These are phyloP conservation scores for Thuidium tamariscinum DNA, from an alignment of 225 moss, liverwort and hornwort species.

Conservation along the genomic window DNA sequence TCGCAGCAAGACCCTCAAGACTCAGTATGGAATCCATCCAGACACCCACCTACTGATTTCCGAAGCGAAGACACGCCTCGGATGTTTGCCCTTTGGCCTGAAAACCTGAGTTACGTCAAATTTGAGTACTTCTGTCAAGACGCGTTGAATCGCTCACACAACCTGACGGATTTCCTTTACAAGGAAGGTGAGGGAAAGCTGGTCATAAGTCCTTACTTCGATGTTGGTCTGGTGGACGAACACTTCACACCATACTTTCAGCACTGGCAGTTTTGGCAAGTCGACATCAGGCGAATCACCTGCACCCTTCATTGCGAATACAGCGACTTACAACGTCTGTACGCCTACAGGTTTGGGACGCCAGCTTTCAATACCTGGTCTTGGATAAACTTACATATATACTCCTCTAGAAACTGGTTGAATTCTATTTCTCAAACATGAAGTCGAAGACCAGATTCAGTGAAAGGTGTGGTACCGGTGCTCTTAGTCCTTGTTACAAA, in stretches of 20 bases:
- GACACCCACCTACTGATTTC: neutral
- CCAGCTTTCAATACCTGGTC: neutral
- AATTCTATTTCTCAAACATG: neutral
- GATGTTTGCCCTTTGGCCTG: neutral
- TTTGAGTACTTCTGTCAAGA: neutral
- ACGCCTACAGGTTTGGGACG: neutral
- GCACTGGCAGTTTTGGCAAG: neutral
- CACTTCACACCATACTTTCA: neutral
- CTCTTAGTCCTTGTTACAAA: neutral
- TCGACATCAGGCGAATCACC: neutral
- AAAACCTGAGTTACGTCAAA: neutral
- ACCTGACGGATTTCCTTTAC: neutral
- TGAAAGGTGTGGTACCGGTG: neutral
- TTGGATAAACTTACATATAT: neutral
- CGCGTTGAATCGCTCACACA: neutral
- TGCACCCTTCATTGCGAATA: neutral
- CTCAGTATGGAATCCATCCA: neutral
- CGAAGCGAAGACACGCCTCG: neutral
- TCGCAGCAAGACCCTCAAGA: neutral
- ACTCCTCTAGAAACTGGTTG: neutral
- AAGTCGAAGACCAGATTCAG: neutral
- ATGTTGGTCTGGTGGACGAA: neutral
- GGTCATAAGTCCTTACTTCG: neutral
- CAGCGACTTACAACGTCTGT: neutral
- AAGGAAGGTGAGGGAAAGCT: neutral